A percentile compares a stretch with the other conserved stretches of the same genome.
Evolutionary conservation across 306 rosid genomes (phyloP).

Genomic region (Erythrophleum fordii): DNA sequence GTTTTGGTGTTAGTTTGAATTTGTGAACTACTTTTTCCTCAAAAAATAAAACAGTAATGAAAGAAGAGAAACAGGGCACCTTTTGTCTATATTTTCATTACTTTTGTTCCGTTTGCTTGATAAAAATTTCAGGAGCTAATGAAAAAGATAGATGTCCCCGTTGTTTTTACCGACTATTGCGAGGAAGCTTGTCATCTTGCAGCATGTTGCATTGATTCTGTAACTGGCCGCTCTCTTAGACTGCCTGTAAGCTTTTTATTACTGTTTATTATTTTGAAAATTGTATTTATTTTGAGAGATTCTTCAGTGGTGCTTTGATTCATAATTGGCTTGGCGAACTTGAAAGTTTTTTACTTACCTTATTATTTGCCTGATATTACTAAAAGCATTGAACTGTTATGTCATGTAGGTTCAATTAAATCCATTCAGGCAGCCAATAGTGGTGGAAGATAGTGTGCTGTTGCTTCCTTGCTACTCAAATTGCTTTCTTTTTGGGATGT

Average conservation of each 20-base stretch:
- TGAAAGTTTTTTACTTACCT: neutral
- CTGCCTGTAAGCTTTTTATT: constrained; percentile 61
- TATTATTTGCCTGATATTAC: neutral
- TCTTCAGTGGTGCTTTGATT: neutral
- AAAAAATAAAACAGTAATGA: neutral
- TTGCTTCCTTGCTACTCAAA: constrained; percentile 91
- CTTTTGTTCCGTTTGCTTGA: constrained; percentile 19
- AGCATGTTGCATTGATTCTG: constrained; percentile 64
- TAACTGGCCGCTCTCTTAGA: constrained; percentile 54
- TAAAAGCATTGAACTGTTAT: constrained; percentile 28
- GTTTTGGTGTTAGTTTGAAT: neutral
- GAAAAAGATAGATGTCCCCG: constrained; percentile 59
- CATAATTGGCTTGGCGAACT: neutral
- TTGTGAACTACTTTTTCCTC: neutral
- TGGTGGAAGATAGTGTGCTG: constrained; percentile 69
- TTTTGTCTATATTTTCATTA: constrained; percentile 4
- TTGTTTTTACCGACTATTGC: constrained; percentile 83
- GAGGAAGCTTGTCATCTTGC: constrained; percentile 98
- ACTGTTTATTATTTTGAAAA: neutral
- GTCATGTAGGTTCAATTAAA: constrained; percentile 73
- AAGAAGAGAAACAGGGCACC: neutral
- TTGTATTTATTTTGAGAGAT: neutral
- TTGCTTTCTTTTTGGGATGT: constrained; percentile 82
- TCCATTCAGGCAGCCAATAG: constrained; percentile 91
- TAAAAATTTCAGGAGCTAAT: constrained; percentile 63